phyloP scores from a whole-genome alignment of 1,139 yeast species.

The Magnusiomyces clavatus region DNA sequence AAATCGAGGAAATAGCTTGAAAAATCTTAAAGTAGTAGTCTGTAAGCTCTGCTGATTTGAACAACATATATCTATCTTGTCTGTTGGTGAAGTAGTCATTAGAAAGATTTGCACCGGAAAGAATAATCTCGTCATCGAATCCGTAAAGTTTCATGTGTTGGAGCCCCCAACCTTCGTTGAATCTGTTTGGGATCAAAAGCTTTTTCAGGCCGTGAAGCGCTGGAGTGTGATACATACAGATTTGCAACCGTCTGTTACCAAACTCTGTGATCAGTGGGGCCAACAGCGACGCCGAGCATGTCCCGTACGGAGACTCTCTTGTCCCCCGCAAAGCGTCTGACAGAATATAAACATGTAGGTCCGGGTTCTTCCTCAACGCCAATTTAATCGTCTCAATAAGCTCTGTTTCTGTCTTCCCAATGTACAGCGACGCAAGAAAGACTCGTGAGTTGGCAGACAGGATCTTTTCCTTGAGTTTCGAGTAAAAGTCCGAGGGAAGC shows the following conservation, averaged over 20 bases:
- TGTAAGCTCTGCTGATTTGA: conserved; percentile 49
- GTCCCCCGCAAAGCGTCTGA: conserved; percentile 91
- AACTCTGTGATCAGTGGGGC: conserved; percentile 58
- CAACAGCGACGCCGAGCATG: conserved; percentile 69
- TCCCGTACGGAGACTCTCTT: conserved; percentile 67
- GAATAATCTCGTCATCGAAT: conserved; percentile 78
- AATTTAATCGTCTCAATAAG: conserved; percentile 32
- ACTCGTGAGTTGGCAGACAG: conserved; percentile 49
- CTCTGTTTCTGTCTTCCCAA: conserved; percentile 78
- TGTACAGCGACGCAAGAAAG: conserved; percentile 76
- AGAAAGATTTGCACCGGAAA: conserved; percentile 89
- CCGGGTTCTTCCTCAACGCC: conserved; percentile 53
- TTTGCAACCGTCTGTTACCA: conserved; percentile 63
- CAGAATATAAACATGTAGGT: conserved; percentile 61
- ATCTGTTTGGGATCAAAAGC: conserved; percentile 63
- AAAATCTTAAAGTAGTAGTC: conserved; percentile 71
- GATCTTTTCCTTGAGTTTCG: conserved; percentile 37
- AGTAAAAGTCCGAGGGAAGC: conserved; percentile 65
- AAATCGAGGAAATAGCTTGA: conserved; percentile 53
- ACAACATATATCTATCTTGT: conserved; percentile 84
- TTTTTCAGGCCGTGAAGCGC: conserved; percentile 63
- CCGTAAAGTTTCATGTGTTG: conserved; percentile 98
- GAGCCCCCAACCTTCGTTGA: conserved; percentile 86
- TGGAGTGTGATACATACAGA: conserved; percentile 88
- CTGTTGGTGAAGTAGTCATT: conserved; percentile 91